A percentile compares a stretch with the other conserved stretches of the same genome.
Evolutionary conservation across 1,139 yeast species (phyloP).

Genomic region (Blastobotrys malaysiensis): DNA sequence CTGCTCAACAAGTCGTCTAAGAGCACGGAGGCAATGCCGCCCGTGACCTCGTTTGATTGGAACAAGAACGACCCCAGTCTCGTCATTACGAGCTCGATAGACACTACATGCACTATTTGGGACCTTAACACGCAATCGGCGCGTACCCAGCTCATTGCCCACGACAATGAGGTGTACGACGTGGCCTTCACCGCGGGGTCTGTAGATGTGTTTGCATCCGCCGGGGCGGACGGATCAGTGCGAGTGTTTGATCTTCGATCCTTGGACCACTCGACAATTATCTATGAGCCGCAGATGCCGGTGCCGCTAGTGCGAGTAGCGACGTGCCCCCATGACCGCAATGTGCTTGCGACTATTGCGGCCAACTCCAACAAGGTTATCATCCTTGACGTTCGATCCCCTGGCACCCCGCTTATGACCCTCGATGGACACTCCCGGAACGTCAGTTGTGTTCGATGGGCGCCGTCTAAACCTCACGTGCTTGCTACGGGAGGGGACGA

Average conservation of each 20-base stretch:
- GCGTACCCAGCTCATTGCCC: constrained; percentile 91
- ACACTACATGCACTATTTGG: constrained; percentile 97
- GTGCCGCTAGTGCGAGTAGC: constrained; percentile 69
- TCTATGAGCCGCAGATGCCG: constrained; percentile 65
- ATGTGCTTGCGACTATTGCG: constrained; percentile 78
- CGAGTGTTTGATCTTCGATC: constrained; percentile 86
- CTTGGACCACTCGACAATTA: constrained; percentile 88
- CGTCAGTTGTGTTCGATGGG: constrained; percentile 77
- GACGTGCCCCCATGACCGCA: constrained; percentile 72
- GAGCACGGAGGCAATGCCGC: constrained; percentile 40
- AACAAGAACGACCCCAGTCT: constrained; percentile 63
- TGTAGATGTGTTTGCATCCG: constrained; percentile 79
- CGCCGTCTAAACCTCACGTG: constrained; percentile 55
- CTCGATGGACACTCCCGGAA: constrained; percentile 64
- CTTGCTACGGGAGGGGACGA: constrained; percentile 83
- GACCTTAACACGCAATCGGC: constrained; percentile 73
- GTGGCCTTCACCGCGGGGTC: constrained; percentile 77
- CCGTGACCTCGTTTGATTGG: constrained; percentile 90
- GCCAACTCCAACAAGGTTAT: constrained; percentile 61
- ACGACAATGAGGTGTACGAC: constrained; percentile 91
- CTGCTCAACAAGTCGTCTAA: constrained; percentile 39
- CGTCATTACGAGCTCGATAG: constrained; percentile 82
- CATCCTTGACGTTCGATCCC: constrained; percentile 79
- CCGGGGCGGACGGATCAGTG: constrained; percentile 94
- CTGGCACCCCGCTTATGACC: constrained; percentile 70